These are phyloP conservation scores for maize (Zea mays) DNA, from an alignment of 176 grass and related monocot species.

Conservation along the genomic window Zm-B73-REFERENCE-NAM-5.0 NC_050103.1:24980001-24980500, in stretches of 20 bases:
- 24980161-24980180: conserved; percentile 93
- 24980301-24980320: conserved; percentile 90
- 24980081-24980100: conserved; percentile 99
- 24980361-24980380: conserved; percentile 63
- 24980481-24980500: conserved; percentile 20
- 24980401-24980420: conserved; percentile 54
- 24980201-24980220: conserved; percentile 80
- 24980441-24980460: conserved; percentile 51
- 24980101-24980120: conserved; percentile 89
- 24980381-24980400: conserved; percentile 72
- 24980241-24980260: conserved; percentile 33
- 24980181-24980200: conserved; percentile 76
- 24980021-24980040: conserved; percentile 98
- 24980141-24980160: conserved; percentile 94
- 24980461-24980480: conserved; percentile 42
- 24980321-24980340: conserved; percentile 90
- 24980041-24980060: conserved; percentile 97
- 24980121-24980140: conserved; percentile 80
- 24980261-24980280: conserved; percentile 66
- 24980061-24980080: conserved; percentile 87
- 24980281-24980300: conserved; percentile 86
- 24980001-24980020: conserved; percentile 91
- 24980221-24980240: conserved; percentile 75
- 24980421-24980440: conserved; percentile 40
- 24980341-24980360: conserved; percentile 92